Evolutionary conservation across 2,329 filamentous ascomycete genomes (phyloP).

Genomic region (Emydomyces testavorans): DNA sequence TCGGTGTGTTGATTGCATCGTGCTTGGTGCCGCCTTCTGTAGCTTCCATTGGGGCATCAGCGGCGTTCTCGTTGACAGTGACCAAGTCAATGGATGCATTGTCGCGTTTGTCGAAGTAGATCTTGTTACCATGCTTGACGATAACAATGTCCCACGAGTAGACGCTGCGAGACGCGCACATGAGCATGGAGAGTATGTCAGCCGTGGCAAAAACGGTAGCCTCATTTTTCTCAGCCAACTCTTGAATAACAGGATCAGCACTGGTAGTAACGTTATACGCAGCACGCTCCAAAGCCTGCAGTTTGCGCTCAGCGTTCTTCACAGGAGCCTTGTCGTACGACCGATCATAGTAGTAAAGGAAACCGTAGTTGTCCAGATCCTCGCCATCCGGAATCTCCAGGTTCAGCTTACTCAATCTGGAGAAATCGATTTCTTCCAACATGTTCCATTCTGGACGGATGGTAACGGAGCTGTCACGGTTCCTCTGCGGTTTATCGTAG

Average conservation of each 20-base stretch:
- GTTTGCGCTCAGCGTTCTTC: slow-evolving; percentile 76
- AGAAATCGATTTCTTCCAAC: slow-evolving; percentile 97
- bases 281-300: slow-evolving; percentile 80
- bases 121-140: slow-evolving; percentile 81
- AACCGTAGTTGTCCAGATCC: slow-evolving; percentile 89
- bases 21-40: slow-evolving; percentile 62
- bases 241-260: slow-evolving; percentile 90
- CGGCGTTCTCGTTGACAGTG: slow-evolving; percentile 97
- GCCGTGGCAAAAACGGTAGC: slow-evolving; percentile 95
- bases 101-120: slow-evolving; percentile 98
- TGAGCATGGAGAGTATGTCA: slow-evolving; percentile 96
- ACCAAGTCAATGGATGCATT: slow-evolving; percentile 92
- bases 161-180: slow-evolving; percentile 92
- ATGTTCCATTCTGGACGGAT: slow-evolving; percentile 93
- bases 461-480: slow-evolving; percentile 90
- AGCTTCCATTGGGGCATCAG: slow-evolving; percentile 82
- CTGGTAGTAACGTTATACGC: slow-evolving; percentile 98
- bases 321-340: slow-evolving; percentile 87
- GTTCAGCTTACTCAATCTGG: slow-evolving; percentile 87
- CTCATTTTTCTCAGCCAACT: slow-evolving; percentile 89
- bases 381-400: slow-evolving; percentile 90
- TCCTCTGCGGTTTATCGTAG: slow-evolving; percentile 93
- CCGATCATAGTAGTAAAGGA: slow-evolving; percentile 97
- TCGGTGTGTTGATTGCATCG: slow-evolving; percentile 89
- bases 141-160: slow-evolving; percentile 99